Conservation (phyloP, 805 yeast species). For the Sugiyamaella americana region DNA sequence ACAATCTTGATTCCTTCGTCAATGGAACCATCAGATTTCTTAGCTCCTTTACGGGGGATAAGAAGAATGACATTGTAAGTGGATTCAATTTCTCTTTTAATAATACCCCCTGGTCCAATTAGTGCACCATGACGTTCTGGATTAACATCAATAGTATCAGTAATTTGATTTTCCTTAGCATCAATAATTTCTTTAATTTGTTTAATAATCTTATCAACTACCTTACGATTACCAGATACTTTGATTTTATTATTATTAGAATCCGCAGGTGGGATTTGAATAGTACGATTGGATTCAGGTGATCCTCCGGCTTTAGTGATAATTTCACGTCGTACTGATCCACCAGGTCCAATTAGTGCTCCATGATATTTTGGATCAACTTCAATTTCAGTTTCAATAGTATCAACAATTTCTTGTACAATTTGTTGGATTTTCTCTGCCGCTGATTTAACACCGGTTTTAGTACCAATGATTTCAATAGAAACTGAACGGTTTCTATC, state of each 20-base stretch:
- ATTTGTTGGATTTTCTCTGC: constrained; percentile 54
- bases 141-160: constrained; percentile 39
- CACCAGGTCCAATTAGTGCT: constrained; percentile 71
- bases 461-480: constrained; percentile 72
- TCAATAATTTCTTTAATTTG: constrained; percentile 58
- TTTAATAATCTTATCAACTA: constrained; percentile 62
- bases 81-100: constrained; percentile 64
- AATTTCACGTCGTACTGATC: constrained; percentile 66
- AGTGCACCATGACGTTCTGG: constrained; percentile 67
- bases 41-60: constrained; percentile 51
- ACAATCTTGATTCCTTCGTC: constrained; percentile 47
- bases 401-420: constrained; percentile 59
- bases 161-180: constrained; percentile 44
- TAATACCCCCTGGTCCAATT: constrained; percentile 76
- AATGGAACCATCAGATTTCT: constrained; percentile 20
- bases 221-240: constrained; percentile 65
- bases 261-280: constrained; percentile 66
- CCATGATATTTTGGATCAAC: constrained; percentile 73
- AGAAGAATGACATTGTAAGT: constrained; percentile 58
- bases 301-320: constrained; percentile 69
- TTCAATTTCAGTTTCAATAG: constrained; percentile 48
- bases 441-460: constrained; percentile 68
- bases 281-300: constrained; percentile 41
- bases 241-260: constrained; percentile 46
- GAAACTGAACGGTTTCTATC: constrained; percentile 51